Evolutionary conservation across 2,329 filamentous ascomycete species (phyloP).

Genomic region (Sarocladium oryzae): DNA sequence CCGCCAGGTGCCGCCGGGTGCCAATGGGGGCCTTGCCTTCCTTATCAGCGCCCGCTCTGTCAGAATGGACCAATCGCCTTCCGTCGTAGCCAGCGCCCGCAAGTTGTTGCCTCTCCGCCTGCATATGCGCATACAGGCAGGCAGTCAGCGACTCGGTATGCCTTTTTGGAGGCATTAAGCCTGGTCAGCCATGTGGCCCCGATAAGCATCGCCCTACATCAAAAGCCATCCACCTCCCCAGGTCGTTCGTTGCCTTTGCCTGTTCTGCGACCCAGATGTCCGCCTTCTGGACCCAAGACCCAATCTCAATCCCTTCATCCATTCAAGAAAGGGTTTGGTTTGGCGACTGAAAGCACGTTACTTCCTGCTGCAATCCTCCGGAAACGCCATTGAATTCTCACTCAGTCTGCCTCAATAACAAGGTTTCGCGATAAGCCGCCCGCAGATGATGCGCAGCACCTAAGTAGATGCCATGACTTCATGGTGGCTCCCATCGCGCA

Average conservation of each 20-base stretch:
- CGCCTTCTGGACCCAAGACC: not conserved
- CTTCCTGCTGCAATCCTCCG: not conserved
- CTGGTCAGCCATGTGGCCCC: conserved; percentile 4
- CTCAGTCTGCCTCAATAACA: not conserved
- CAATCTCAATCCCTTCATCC: not conserved
- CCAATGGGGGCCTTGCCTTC: conserved; percentile 1
- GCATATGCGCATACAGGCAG: not conserved
- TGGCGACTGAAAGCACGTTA: not conserved
- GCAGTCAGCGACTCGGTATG: no score
- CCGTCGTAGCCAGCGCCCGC: conserved; percentile 1
- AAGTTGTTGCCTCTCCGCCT: not conserved
- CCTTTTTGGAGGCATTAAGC: conserved; percentile 2
- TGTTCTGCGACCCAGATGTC: not conserved
- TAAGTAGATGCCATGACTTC: conserved; percentile 26
- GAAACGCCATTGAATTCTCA: not conserved
- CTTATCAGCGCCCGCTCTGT: conserved; percentile 19
- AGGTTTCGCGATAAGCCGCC: not conserved
- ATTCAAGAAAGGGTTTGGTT: not conserved
- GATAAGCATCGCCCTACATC: not conserved
- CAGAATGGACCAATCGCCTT: conserved; percentile 14
- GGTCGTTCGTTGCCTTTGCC: not conserved
- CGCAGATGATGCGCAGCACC: not conserved
- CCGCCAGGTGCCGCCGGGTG: not conserved
- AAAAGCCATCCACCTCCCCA: not conserved
- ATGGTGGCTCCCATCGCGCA: conserved; percentile 68